Evolutionary conservation across 1,139 yeast genomes (phyloP).

Genomic region (Blastobotrys buckinghamii): DNA sequence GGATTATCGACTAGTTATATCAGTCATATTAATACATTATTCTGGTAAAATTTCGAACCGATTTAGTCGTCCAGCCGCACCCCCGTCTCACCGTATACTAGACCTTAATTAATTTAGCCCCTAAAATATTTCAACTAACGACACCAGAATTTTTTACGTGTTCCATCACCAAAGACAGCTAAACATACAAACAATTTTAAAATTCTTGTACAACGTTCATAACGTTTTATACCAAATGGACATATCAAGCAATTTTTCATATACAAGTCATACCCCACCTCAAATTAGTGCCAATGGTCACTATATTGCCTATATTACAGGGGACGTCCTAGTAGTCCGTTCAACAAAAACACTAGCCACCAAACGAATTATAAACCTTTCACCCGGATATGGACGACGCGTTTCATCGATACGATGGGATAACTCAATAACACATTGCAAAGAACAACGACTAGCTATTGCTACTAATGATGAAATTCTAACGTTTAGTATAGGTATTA

Average conservation of each 20-base stretch:
- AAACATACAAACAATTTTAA: too few relatives aligned
- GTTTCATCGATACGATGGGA: conserved; percentile 20
- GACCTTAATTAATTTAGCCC: too few relatives aligned
- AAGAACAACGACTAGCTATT: conserved; percentile 23
- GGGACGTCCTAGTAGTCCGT: conserved; percentile 20
- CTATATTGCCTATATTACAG: conserved; percentile 23
- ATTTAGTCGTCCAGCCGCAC: too few relatives aligned
- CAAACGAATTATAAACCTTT: conserved; percentile 18
- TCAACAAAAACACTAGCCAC: conserved; percentile 19
- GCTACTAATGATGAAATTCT: conserved; percentile 17
- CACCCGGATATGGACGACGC: conserved; percentile 16
- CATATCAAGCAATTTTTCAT: conserved; percentile 14
- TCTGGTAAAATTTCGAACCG: too few relatives aligned
- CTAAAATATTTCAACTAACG: too few relatives aligned
- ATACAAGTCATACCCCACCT: conserved; percentile 16
- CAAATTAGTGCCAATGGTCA: conserved; percentile 18
- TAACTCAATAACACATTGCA: conserved; percentile 9
- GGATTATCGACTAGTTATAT: too few relatives aligned
- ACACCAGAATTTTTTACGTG: too few relatives aligned
- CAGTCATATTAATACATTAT: too few relatives aligned
- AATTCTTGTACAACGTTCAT: too few relatives aligned
- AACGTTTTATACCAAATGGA: too few relatives aligned
- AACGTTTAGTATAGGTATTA: conserved; percentile 16
- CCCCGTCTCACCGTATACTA: too few relatives aligned
- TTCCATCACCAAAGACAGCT: too few relatives aligned